A percentile compares a stretch with the other conserved stretches of the same genome.
These are phyloP conservation scores for Lactifluus volemus DNA, from an alignment of 768 basidiomycete species.

Conservation along the genomic window DNA sequence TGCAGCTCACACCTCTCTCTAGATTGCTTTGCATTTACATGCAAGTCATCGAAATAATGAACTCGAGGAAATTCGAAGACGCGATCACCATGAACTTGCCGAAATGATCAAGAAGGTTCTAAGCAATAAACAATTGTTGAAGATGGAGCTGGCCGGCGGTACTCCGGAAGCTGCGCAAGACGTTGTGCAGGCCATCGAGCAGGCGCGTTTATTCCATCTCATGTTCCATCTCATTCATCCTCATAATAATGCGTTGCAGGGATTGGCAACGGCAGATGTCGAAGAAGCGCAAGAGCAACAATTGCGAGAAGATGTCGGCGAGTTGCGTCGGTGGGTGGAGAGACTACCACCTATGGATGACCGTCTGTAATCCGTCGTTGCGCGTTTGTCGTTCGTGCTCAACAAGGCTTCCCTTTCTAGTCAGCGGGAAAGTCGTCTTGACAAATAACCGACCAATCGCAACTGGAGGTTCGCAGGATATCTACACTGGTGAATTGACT, in stretches of 20 bases:
- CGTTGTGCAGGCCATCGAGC: conserved; percentile 15
- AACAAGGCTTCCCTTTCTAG: not conserved
- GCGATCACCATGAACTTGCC: conserved; percentile 13
- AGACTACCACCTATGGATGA: conserved; percentile 16
- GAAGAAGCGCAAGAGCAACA: conserved; percentile 12
- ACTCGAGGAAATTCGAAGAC: conserved; percentile 16
- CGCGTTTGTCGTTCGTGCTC: not conserved
- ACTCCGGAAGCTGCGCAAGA: conserved; percentile 8
- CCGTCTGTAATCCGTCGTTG: conserved; percentile 2
- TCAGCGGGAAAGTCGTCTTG: conserved; percentile 5
- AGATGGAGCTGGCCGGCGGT: not conserved
- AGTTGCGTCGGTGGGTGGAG: conserved; percentile 10
- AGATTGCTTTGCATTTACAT: conserved; percentile 14
- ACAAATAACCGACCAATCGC: conserved; percentile 11
- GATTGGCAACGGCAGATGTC: conserved; percentile 1
- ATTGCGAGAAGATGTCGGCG: conserved; percentile 16
- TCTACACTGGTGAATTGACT: conserved; percentile 16
- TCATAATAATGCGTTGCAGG: not conserved
- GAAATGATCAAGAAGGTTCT: conserved; percentile 14
- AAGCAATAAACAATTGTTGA: conserved; percentile 2
- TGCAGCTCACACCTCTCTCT: not conserved
- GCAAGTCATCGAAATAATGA: conserved; percentile 2
- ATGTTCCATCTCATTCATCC: not conserved
- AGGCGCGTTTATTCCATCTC: not conserved
- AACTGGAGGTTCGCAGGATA: conserved; percentile 13